Percentiles rank a stretch among this genome's conserved stretches.
Evolutionary conservation across 176 grass and related monocot genomes (phyloP).

Genomic region (Sorghum bicolor): DNA sequence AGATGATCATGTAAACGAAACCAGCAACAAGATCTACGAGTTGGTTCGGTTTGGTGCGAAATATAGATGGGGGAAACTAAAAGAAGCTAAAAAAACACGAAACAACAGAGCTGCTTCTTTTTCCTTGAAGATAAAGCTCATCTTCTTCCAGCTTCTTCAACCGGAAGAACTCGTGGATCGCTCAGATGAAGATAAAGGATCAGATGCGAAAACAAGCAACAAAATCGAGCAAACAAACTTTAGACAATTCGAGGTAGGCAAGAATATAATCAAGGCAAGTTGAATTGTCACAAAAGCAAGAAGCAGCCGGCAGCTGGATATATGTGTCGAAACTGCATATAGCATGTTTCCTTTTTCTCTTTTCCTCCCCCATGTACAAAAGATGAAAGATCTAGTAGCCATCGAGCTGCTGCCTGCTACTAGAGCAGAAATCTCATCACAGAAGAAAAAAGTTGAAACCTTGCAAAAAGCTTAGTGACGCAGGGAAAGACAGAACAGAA

Average conservation of each 20-base stretch:
- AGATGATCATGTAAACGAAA: not conserved
- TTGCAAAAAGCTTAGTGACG: slow-evolving; percentile 14
- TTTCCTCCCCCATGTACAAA: not conserved
- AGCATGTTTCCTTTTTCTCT: not conserved
- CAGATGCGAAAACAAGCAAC: slow-evolving; percentile 21
- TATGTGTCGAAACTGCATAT: not conserved
- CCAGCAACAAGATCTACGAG: slow-evolving; percentile 1
- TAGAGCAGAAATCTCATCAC: slow-evolving; percentile 14
- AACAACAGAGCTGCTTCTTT: not conserved
- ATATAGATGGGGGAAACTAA: not conserved
- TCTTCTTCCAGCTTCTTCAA: not conserved
- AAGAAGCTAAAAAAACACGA: not conserved
- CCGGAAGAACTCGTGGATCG: not conserved
- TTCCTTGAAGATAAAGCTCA: not conserved
- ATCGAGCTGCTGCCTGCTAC: too few species aligned
- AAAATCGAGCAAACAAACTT: slow-evolving; percentile 13
- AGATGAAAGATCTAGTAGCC: slow-evolving; percentile 35
- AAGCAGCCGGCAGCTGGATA: not conserved
- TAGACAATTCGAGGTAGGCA: not conserved
- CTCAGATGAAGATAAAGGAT: not conserved
- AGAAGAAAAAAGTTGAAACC: slow-evolving; percentile 22
- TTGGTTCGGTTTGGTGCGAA: not conserved
- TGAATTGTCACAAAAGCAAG: not conserved
- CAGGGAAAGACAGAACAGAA: slow-evolving; percentile 2
- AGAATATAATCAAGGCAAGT: not conserved